Base-by-base conservation (phyloP, 2,329 filamentous ascomycete genomes). In the Penicillium freii region DNA sequence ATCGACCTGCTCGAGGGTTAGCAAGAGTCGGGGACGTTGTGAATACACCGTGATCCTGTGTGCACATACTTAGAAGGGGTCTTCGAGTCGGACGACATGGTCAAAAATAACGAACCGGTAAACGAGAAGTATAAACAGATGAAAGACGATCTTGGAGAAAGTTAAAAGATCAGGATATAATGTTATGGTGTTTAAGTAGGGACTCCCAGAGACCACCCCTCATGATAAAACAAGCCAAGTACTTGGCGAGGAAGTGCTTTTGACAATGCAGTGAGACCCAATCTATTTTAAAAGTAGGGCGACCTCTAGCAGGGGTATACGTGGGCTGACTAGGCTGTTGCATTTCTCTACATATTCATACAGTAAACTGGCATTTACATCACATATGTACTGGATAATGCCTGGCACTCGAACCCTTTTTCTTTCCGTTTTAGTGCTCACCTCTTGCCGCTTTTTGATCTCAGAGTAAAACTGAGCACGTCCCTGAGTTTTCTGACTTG, bases 191-290 rank as follows among this genome's bases (percentile, higher is more conserved):
- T n/a, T 48, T 54, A 29, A 48, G 15, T 39, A 38, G 4, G 8
- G 13, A 25, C n/a, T 13, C 7, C 19, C 19, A 19, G 25, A 23
- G 27, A 19, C 5, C 25, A 21, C 25, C 38, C 25, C n/a, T 31
- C 25, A 27, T 54, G 40, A 29, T n/a, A 21, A 29, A 45, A 46
- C 23, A 5, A 27, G 52, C 52, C 36, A 43, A 39, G 34, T 50
- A 31, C 46, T 38, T 19, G 33, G 29, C 36, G n/a, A 21, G 5
- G n/a, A 27, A 21, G 44, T 54, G 36, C 52, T 54, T 36, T 50
- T 49, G 52, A 29, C 27, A 13, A 49, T 54, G 52, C 52, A 54
- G n/a, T 50, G 44, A 50, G 34, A 43, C 52, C 52, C 45, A 54
- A 54, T 19, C 52, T 31, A 48, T 40, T 48, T 40, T 27, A 36